These are phyloP conservation scores for Alternaria brassicicola DNA, from an alignment of 2,329 filamentous ascomycete species.

Conservation along the genomic window DNA sequence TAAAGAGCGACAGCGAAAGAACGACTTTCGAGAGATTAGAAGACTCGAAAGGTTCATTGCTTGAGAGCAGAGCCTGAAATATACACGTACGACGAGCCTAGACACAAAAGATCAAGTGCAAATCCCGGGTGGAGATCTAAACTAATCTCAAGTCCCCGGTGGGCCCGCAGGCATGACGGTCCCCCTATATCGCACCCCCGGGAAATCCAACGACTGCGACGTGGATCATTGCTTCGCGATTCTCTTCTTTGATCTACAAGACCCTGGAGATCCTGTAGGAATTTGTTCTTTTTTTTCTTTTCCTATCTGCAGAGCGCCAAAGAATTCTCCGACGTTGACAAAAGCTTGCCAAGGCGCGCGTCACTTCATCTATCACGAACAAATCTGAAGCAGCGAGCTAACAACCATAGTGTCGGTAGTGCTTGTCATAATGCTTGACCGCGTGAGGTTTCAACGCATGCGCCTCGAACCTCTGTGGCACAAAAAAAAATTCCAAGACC, in stretches of 20 bases:
- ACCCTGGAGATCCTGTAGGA: neutral
- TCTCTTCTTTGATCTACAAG: neutral
- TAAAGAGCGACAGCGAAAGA: constrained; percentile 11
- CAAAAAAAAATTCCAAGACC: neutral
- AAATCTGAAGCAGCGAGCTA: constrained; percentile 1
- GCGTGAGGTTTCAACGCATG: constrained; percentile 1
- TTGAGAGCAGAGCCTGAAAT: constrained; percentile 2
- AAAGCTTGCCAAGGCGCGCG: neutral
- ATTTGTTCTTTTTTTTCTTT: neutral
- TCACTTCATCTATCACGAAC: constrained; percentile 7
- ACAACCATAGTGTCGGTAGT: neutral
- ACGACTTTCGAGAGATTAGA: neutral
- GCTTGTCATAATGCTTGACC: constrained; percentile 8
- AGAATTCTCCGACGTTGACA: neutral
- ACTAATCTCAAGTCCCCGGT: neutral
- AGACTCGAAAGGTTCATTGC: neutral
- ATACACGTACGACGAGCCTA: neutral
- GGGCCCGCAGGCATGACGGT: neutral
- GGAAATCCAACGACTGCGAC: neutral
- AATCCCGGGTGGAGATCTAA: neutral
- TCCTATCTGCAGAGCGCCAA: neutral
- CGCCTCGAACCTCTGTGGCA: constrained; percentile 3
- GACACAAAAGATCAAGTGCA: neutral
- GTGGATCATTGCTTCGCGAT: neutral
- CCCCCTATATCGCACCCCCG: neutral